phyloP scores from a whole-genome alignment of 768 basidiomycete genomes.

The Lactarius akahatsu region DNA sequence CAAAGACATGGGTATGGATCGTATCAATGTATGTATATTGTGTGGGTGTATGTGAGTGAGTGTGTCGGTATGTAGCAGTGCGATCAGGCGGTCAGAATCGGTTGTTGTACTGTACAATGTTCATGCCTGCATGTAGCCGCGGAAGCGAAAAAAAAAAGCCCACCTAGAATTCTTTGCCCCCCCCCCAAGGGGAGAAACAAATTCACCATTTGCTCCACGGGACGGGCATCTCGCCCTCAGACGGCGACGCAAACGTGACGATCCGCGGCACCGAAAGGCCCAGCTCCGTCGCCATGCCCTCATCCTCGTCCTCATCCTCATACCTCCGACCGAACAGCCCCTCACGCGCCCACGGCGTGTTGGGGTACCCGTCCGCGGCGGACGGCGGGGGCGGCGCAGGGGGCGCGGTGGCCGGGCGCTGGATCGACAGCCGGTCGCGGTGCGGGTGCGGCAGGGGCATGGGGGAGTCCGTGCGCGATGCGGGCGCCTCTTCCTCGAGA shows the following conservation, averaged over 20 bases:
- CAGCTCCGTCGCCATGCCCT: neutral
- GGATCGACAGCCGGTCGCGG: slow-evolving; percentile 20
- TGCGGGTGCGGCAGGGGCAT: slow-evolving; percentile 28
- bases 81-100: neutral
- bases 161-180: neutral
- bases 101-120: neutral
- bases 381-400: slow-evolving; percentile 29
- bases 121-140: slow-evolving; percentile 1
- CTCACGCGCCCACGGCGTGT: slow-evolving; percentile 24
- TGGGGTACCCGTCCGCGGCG: slow-evolving; percentile 21
- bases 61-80: slow-evolving; percentile 5
- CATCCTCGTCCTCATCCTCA: neutral
- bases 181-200: neutral
- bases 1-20: neutral
- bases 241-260: slow-evolving; percentile 17
- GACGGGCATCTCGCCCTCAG: slow-evolving; percentile 8
- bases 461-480: slow-evolving; percentile 26
- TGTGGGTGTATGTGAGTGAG: neutral
- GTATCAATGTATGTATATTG: neutral
- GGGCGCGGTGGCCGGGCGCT: slow-evolving; percentile 14
- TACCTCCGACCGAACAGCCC: neutral
- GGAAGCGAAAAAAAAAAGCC: neutral
- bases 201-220: slow-evolving; percentile 24
- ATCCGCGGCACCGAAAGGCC: slow-evolving; percentile 14
- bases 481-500: slow-evolving; percentile 13